Conservation (phyloP, 495 filamentous ascomycete species). For the Tuber brumale region DNA sequence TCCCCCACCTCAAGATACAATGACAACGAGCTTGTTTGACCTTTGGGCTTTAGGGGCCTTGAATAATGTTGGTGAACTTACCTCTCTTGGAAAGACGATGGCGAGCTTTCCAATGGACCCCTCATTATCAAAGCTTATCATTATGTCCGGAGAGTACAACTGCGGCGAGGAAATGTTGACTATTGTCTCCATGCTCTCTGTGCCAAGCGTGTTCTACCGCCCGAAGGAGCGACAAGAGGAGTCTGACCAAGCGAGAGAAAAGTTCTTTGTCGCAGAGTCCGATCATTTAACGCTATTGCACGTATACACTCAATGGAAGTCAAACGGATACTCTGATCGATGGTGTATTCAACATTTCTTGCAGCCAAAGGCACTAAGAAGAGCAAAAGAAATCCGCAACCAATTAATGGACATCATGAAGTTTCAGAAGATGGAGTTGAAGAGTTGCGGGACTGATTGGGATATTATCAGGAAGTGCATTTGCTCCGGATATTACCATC, state of each 20-base stretch:
- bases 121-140: conserved; percentile 82
- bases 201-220: conserved; percentile 93
- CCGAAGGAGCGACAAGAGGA: conserved; percentile 97
- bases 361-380: conserved; percentile 80
- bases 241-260: conserved; percentile 91
- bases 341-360: conserved; percentile 94
- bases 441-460: conserved; percentile 93
- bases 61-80: conserved; percentile 89
- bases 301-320: conserved; percentile 92
- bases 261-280: conserved; percentile 96
- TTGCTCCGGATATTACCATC: conserved; percentile 95
- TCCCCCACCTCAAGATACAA: conserved; percentile 94
- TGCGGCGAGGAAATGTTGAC: conserved; percentile 98
- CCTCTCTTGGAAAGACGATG: conserved; percentile 81
- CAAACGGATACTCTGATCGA: conserved; percentile 78
- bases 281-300: conserved; percentile 95
- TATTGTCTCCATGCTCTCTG: conserved; percentile 96
- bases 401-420: conserved; percentile 94
- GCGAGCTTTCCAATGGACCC: conserved; percentile 91
- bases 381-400: conserved; percentile 87
- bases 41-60: conserved; percentile 94
- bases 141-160: conserved; percentile 74
- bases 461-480: conserved; percentile 93
- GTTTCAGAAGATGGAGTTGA: conserved; percentile 78
- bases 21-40: conserved; percentile 94